Base-by-base conservation (phyloP, 805 yeast species). In the Suhomyces sp. region DNA sequence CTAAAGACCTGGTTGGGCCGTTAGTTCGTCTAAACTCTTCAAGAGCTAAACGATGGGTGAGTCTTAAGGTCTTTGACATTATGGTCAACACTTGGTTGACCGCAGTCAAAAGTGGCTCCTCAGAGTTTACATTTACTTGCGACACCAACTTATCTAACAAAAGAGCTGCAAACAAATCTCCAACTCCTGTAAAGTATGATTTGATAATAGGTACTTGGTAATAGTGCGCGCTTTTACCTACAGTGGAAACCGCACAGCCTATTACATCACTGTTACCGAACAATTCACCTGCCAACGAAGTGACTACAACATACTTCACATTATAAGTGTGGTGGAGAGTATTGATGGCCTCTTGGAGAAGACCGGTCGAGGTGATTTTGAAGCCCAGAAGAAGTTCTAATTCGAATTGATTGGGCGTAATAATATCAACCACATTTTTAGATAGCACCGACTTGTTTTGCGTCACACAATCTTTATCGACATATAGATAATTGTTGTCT, bases 381-480 rank as follows among this genome's bases (percentile, higher is more conserved):
- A 69, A 62, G 7, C 79, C 88, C 10, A 83, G 76, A 43, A 93
- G 67, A 25, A 89, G 65, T 67, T 91, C 97, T 15, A 87, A 77
- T 65, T 92, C 98, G 66, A 87, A 93, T 65, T 89, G 96, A 66
- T 92, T 92, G 2, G 98, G 98, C 0, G 97, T 92, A 13, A 89
- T 81, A 7, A 89, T 71, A 58, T 87, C 89, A 7, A 91, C 87
- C 56, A 60, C 6, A 77, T 82, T 40, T 59, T 86, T 85, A 4
- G 78, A 79, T 0, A 96, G 86, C 5, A 87, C 78, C 21, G 56
- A 40, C 35, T 57, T 57, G 50, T 73, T 73, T 25, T 62, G 65
- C 2, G 55, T 49, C 29, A 81, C 78, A 48, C 80, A 68, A 7
- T 66, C 69, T 54, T 72, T 64, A 49, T 81, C 79, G 3, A 87